Evolutionary conservation across 2,329 filamentous ascomycete species (phyloP).

Genomic region (Fusarium sp.): DNA sequence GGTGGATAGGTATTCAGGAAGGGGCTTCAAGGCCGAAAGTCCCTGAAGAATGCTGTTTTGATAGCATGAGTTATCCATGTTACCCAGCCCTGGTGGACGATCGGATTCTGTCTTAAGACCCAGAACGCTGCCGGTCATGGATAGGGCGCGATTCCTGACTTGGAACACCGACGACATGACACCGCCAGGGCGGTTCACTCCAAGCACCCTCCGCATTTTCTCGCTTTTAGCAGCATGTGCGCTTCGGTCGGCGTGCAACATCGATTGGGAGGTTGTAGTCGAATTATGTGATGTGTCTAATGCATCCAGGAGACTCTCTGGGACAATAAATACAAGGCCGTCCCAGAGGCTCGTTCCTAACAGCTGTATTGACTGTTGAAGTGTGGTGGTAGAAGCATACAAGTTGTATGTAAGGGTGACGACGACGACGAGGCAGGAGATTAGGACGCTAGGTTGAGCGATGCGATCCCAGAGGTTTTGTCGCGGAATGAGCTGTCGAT

Average conservation of each 20-base stretch:
- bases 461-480: conserved; percentile 52
- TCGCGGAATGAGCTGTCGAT: conserved; percentile 50
- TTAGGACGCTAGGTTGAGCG: conserved; percentile 54
- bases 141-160: conserved; percentile 70
- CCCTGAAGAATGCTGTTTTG: conserved; percentile 96
- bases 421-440: conserved; percentile 54
- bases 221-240: conserved; percentile 74
- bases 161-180: conserved; percentile 71
- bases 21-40: conserved; percentile 79
- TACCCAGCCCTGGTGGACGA: conserved; percentile 80
- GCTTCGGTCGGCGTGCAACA: conserved; percentile 56
- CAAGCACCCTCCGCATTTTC: conserved; percentile 74
- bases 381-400: conserved; percentile 53
- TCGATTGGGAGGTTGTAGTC: conserved; percentile 59
- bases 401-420: conserved; percentile 55
- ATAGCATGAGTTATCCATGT: conserved; percentile 96
- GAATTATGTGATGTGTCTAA: conserved; percentile 69
- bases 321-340: conserved; percentile 69
- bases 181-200: conserved; percentile 67
- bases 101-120: conserved; percentile 59
- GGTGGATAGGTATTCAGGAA: conserved; percentile 75
- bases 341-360: conserved; percentile 71
- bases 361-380: conserved; percentile 49
- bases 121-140: conserved; percentile 63
- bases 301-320: conserved; percentile 69